Evolutionary conservation across 352 stramenopile genomes (phyloP), one percentile per base, ranked within the genome.

Genomic region (Globisporangium acanthophoron): DNA sequence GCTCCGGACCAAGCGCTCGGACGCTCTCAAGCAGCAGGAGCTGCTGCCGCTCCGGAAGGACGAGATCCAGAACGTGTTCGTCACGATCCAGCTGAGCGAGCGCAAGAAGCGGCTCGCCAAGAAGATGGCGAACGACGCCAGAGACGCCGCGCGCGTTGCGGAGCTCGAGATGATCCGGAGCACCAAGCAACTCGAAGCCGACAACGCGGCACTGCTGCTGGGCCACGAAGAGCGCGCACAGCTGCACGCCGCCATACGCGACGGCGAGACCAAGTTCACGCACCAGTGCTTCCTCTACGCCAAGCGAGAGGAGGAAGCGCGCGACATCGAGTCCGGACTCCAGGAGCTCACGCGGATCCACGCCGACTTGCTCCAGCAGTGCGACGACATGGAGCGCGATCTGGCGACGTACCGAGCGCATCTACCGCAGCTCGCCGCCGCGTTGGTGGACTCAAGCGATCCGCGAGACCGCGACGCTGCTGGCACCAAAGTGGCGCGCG

Each of bases 21-120:
- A 86, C 27, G 74, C 77, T 2, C 63, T 89, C 16, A 85, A 83
- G 54, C 81, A 84, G 40, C 81, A 91, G 64, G 76, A 87, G n/a
- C 37, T 87, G 29, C 37, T 88, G 37, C 79, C 81, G 20, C 48
- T 70, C 7, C 74, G 77, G 50, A 73, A 76, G 35, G 75, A 88
- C 27, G 76, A 87, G 41, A 70, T 90, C 45, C 61, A 82, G 54
- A 84, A 87, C 45, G 63, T 91, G 3, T 88, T 89, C 41, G 59
- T 85, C 18, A 90, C 77, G 5, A 82, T 90, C 8, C 71, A 88
- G 50, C 62, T 93, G 29, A 87, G 76, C 35, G 72, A 88, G 50
- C 68, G 80, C 24, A 88, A 91, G 56, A 81, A 88, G 62, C 61
- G 80, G 3, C 60, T 88, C 15, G 73, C 76, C 0, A 53, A 61